These are phyloP conservation scores for Ligustrum vulgare DNA, from an alignment of 257 asterid genomes.

Conservation along the genomic window DNA sequence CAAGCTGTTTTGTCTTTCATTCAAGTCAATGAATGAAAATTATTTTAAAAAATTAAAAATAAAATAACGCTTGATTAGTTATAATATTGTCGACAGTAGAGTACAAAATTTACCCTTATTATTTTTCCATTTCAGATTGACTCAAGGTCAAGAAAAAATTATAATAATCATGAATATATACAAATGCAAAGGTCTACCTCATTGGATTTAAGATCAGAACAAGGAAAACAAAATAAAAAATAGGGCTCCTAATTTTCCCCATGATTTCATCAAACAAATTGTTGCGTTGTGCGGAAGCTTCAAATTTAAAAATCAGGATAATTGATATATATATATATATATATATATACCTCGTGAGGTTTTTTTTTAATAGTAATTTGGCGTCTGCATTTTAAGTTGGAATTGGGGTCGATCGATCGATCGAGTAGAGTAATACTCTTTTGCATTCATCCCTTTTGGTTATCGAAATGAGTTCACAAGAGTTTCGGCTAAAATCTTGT, in stretches of 20 bases:
- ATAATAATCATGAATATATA: background rate
- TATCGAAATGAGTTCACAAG: background rate
- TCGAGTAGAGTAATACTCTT: background rate
- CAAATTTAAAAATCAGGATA: background rate
- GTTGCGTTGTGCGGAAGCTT: background rate
- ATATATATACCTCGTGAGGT: background rate
- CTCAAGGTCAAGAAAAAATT: background rate
- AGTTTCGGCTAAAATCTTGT: background rate
- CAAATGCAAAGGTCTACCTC: background rate
- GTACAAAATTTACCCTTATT: background rate
- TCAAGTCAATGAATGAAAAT: slow-evolving; percentile 12
- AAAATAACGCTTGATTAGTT: background rate
- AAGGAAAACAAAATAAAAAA: background rate
- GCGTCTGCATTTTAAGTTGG: too few species aligned
- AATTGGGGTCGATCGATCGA: too few species aligned
- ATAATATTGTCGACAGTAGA: background rate
- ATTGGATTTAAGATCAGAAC: background rate
- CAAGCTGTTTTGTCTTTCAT: slow-evolving; percentile 6
- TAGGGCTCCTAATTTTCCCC: background rate
- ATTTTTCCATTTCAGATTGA: background rate
- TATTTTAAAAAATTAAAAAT: background rate
- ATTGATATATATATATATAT: too few species aligned
- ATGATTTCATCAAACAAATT: too few species aligned
- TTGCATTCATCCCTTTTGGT: too few species aligned
- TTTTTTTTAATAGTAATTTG: too few species aligned